A percentile compares a stretch with the other conserved stretches of the same genome.
phyloP scores from a whole-genome alignment of 2,329 filamentous ascomycete species.

The Colletotrichum eremochloae region DNA sequence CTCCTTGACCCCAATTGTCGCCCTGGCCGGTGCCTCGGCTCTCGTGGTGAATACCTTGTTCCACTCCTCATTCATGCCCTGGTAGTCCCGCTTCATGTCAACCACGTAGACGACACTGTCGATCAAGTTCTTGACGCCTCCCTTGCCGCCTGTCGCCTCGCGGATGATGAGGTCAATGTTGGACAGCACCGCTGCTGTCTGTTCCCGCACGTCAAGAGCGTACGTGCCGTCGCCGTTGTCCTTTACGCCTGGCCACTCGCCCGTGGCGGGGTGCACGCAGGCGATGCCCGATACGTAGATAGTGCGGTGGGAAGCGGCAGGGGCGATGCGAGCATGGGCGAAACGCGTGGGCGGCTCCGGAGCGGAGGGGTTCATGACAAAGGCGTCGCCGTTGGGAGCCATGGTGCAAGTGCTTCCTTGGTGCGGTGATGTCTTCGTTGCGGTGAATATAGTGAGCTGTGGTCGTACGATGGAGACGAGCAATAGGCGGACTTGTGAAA shows the following conservation, averaged over 20 bases:
- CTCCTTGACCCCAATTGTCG: constrained; percentile 4
- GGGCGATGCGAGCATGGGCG: background rate
- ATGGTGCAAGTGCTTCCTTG: background rate
- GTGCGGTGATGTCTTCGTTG: background rate
- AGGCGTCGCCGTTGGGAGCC: constrained; percentile 1
- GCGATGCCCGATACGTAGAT: constrained; percentile 58
- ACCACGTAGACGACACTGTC: background rate
- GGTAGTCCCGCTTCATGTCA: constrained; percentile 2
- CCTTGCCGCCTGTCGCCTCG: constrained; percentile 1
- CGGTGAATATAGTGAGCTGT: background rate
- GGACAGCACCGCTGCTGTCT: background rate
- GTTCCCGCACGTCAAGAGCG: constrained; percentile 50
- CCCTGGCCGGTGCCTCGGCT: constrained; percentile 1
- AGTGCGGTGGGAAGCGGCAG: constrained; percentile 50
- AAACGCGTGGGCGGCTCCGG: constrained; percentile 3
- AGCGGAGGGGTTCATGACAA: constrained; percentile 4
- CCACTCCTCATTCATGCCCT: constrained; percentile 5
- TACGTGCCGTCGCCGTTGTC: constrained; percentile 53
- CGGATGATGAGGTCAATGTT: constrained; percentile 2
- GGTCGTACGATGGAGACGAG: background rate
- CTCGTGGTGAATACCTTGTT: constrained; percentile 1
- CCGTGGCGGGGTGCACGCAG: constrained; percentile 49
- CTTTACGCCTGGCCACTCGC: constrained; percentile 52
- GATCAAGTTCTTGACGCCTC: background rate
- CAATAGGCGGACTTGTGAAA: background rate